Percentiles rank a stretch among this genome's conserved stretches.
phyloP scores from a whole-genome alignment of 768 basidiomycete species.

The Mrakia frigida region DNA sequence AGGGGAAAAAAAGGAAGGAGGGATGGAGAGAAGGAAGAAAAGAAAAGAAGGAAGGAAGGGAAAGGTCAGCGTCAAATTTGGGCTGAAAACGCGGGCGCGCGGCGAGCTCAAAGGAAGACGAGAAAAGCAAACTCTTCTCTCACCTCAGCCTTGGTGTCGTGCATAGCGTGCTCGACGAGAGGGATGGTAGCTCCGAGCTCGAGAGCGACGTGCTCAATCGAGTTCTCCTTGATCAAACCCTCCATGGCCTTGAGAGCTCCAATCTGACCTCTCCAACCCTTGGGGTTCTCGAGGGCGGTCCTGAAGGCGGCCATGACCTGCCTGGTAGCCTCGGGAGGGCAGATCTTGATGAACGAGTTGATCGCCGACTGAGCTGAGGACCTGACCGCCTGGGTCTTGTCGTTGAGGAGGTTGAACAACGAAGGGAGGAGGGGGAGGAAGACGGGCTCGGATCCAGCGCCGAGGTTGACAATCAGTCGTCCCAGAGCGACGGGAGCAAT shows the following conservation, averaged over 20 bases:
- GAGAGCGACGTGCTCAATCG: constrained; percentile 70
- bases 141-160: constrained; percentile 93
- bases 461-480: constrained; percentile 42
- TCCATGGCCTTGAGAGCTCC: constrained; percentile 83
- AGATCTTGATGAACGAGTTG: constrained; percentile 75
- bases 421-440: constrained; percentile 70
- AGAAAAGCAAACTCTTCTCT: constrained; percentile 37
- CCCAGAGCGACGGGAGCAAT: constrained; percentile 44
- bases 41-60: background rate
- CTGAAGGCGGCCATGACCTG: constrained; percentile 59
- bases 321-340: constrained; percentile 76
- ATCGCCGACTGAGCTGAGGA: constrained; percentile 70
- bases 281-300: constrained; percentile 55
- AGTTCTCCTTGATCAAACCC: constrained; percentile 58
- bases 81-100: background rate
- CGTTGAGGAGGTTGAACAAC: constrained; percentile 79
- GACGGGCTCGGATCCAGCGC: constrained; percentile 62
- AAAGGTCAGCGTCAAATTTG: constrained; percentile 20
- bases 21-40: background rate
- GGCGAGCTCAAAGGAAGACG: background rate
- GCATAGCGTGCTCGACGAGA: constrained; percentile 82
- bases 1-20: no score
- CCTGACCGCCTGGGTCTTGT: constrained; percentile 90
- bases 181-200: constrained; percentile 77
- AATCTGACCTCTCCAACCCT: constrained; percentile 95